Evolutionary conservation across 805 yeast genomes (phyloP), one percentile per base, ranked within the genome.

Genomic region (Candida rishiriensis): DNA sequence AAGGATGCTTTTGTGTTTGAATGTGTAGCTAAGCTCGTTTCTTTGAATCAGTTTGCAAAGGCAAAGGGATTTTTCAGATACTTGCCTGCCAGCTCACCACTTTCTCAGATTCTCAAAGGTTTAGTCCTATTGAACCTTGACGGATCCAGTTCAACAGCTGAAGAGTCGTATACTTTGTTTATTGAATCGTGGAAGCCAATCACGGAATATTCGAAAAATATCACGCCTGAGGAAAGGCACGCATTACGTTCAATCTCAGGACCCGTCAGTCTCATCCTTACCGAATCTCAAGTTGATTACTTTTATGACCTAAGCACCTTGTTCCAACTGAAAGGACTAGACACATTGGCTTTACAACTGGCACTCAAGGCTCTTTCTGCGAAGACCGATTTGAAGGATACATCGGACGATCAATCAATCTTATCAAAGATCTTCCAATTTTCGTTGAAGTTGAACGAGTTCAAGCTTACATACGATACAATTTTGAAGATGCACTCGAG

Each of bases 261-360:
- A 18, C 50, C 41, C 10, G 38, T 50, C 41, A 55, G 40, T n/a
- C 34, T 53, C 15, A 48, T 58, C 9, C 49, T 69, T 16, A 61
- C 65, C 36, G 57, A 63, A 8, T 60, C 70, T 6, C 45, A 63
- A 31, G 54, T 65, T 13, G 65, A 61, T 38, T 74, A 66, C 48
- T 71, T 63, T 51, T 59, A 63, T 38, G 69, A 67, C 32, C 48
- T 71, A 32, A 55, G 76, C 10, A 52, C 60, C 4, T 32, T 73
- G 36, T 72, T 72, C 50, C 59, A 64, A 35, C 55, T 64, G 17
- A 50, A 55, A 28, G 53, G 55, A 2, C 48, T 53, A 4, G 66
- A 63, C 43, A 47, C 53, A 13, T 49, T 57, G 13, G 74, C 79
- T 0, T 56, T 72, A 30, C 57, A 61, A 46, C 60, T 75, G 33